Percentiles rank a stretch among this genome's conserved stretches.
These are phyloP conservation scores for Phytophthora agathidicida DNA, from an alignment of 352 stramenopile species.

Conservation along the genomic window DNA sequence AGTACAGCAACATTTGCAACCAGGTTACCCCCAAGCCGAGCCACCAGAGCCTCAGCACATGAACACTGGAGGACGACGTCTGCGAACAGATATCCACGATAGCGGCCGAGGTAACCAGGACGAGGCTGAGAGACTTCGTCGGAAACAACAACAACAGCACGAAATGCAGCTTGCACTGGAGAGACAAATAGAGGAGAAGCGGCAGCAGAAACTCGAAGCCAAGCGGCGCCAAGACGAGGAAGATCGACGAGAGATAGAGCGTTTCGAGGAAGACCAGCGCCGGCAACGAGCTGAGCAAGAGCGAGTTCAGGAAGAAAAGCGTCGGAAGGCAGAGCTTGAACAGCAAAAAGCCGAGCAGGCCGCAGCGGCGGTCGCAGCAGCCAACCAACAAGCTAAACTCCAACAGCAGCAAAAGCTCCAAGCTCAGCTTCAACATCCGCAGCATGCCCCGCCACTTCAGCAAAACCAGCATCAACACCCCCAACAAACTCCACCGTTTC, in stretches of 20 bases:
- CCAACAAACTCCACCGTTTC: neutral
- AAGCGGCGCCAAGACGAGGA: slow-evolving; percentile 65
- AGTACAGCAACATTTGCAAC: neutral
- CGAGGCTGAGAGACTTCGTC: slow-evolving; percentile 22
- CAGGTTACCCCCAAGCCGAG: slow-evolving; percentile 4
- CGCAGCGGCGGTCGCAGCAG: slow-evolving; percentile 31
- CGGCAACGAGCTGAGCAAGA: slow-evolving; percentile 50
- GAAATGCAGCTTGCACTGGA: slow-evolving; percentile 62
- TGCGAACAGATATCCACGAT: slow-evolving; percentile 34
- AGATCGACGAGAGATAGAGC: slow-evolving; percentile 56
- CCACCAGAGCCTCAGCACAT: neutral
- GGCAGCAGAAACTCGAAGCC: slow-evolving; percentile 60
- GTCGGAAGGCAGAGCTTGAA: slow-evolving; percentile 54
- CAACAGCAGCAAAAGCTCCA: slow-evolving; percentile 45
- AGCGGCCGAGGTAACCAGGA: slow-evolving; percentile 15
- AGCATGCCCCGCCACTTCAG: slow-evolving; percentile 7
- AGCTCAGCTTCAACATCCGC: slow-evolving; percentile 6
- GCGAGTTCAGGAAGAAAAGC: slow-evolving; percentile 50
- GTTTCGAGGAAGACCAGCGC: slow-evolving; percentile 57
- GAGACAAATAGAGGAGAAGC: slow-evolving; percentile 69
- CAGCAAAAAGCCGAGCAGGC: slow-evolving; percentile 44
- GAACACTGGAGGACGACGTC: slow-evolving; percentile 24
- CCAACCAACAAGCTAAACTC: slow-evolving; percentile 42
- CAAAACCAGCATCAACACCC: slow-evolving; percentile 10
- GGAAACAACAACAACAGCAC: slow-evolving; percentile 48